phyloP scores from a whole-genome alignment of 805 yeast genomes.

The Candida xyloterini region DNA sequence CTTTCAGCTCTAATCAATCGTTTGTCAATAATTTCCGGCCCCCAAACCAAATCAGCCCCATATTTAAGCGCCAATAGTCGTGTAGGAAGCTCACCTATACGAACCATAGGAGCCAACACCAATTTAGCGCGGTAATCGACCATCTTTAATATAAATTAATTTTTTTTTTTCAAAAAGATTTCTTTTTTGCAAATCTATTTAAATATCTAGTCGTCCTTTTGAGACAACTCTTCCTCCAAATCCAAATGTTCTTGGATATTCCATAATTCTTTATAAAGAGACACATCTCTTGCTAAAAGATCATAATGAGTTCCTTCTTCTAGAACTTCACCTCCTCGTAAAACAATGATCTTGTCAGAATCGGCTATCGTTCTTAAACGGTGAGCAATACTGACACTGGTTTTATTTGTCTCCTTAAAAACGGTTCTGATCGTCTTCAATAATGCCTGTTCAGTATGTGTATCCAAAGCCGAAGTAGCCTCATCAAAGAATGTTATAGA shows the following conservation, averaged over 20 bases:
- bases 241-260: conserved; percentile 82
- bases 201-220: conserved; percentile 13
- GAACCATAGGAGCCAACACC: conserved; percentile 94
- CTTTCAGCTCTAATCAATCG: conserved; percentile 72
- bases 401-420: conserved; percentile 54
- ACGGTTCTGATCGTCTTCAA: conserved; percentile 69
- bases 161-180: background rate
- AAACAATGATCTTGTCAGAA: conserved; percentile 87
- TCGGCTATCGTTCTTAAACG: conserved; percentile 91
- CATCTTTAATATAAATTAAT: conserved; percentile 35
- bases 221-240: conserved; percentile 37
- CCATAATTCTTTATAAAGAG: conserved; percentile 84
- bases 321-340: conserved; percentile 70
- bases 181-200: background rate
- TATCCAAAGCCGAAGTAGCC: conserved; percentile 94
- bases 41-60: conserved; percentile 96
- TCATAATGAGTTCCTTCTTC: conserved; percentile 85
- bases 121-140: conserved; percentile 72
- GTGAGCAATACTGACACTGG: conserved; percentile 92
- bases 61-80: conserved; percentile 72
- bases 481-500: conserved; percentile 95
- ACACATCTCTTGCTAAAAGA: conserved; percentile 49
- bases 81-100: conserved; percentile 93
- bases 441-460: conserved; percentile 89
- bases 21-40: conserved; percentile 90